Conservation (phyloP, 2,329 filamentous ascomycete genomes). For the Paecilomyces dactylethromorphus region DNA sequence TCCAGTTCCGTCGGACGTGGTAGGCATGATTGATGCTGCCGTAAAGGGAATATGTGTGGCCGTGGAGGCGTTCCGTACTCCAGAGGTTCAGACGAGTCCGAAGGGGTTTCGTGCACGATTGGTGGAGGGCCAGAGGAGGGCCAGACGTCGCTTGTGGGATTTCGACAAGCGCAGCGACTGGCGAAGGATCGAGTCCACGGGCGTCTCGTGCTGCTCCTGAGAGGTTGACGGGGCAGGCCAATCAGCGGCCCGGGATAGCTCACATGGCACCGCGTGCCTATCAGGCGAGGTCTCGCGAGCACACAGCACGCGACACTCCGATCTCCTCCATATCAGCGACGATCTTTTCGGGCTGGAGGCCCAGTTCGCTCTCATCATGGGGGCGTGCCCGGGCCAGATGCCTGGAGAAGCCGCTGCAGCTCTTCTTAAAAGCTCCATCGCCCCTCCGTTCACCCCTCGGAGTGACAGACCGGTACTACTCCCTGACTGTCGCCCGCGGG, state of each 20-base stretch:
- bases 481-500: no score
- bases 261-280: conserved; percentile 20
- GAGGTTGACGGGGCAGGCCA: conserved; percentile 13
- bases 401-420: neutral
- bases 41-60: neutral
- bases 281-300: neutral
- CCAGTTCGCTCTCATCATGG: neutral
- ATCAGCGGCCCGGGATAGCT: conserved; percentile 14
- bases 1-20: neutral
- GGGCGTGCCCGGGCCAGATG: neutral
- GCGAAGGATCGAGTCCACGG: neutral
- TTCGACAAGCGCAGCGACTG: neutral
- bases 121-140: no score
- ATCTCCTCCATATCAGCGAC: neutral
- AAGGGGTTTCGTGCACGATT: neutral
- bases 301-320: conserved; percentile 30
- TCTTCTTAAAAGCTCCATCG: neutral
- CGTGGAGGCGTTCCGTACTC: neutral
- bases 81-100: neutral
- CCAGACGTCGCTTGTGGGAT: neutral
- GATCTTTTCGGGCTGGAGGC: neutral
- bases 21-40: no score
- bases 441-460: neutral
- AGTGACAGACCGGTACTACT: neutral
- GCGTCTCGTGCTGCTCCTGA: conserved; percentile 19